Evolutionary conservation across 805 yeast genomes (phyloP), one percentile per base, ranked within the genome.

Genomic region (Cyberlindnera americana): DNA sequence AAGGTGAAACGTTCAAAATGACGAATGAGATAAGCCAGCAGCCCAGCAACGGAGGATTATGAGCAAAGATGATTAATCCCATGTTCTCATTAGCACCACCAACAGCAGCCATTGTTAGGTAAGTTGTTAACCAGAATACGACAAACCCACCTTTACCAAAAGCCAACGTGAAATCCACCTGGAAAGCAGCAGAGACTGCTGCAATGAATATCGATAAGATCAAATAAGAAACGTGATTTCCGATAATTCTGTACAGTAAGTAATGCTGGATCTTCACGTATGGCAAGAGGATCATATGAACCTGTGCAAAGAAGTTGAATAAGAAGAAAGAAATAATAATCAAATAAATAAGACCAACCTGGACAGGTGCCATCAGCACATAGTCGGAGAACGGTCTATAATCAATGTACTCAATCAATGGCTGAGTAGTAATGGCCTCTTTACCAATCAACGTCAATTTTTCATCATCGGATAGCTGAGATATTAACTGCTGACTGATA

Each of bases 1-100:
- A 75, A 18, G 89, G 80, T 2, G 89, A 65, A 37, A 83, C 77
- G 55, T 85, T 85, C 23, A 70, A 33, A 43, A 85, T 71, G 44
- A 83, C 89, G 75, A 85, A 83, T 43, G 74, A 68, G 47, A 83
- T 65, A 51, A 85, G 56, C 88, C 90, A 83, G 52, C 82, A 75
- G 0, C 90, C 89, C 35, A 81, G 48, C 38, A 72, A 50, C 21
- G 88, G 87, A 1, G 93, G 91, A 36, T 69, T 68, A 13, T 66
- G 40, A 6, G 78, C 60, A 34, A 81, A 63, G 7, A 73, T 56
- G 6, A 83, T 23, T 58, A 78, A 55, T 1, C 79, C 78, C 50
- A 73, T 62, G 46, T 81, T 76, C 60, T 85, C 93, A 54, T 80
- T 82, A 22, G 82, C 79, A 31, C 83, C 76, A 43, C 95, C 95